Evolutionary conservation across 768 basidiomycete species (phyloP), one percentile per base, ranked within the genome.

Genomic region (Hypsizygus marmoreus): DNA sequence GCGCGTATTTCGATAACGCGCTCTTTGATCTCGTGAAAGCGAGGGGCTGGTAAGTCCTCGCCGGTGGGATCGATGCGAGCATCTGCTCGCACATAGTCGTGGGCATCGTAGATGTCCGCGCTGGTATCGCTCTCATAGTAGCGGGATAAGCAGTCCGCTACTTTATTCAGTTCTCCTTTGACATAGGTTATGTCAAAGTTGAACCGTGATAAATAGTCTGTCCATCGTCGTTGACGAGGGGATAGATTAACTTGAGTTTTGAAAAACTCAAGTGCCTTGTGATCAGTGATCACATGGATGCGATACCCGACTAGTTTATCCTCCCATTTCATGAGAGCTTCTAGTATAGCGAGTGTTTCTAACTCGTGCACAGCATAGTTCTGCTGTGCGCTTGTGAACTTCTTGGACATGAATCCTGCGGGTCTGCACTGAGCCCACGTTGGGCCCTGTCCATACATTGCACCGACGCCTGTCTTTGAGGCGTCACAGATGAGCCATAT

Each of bases 141-240:
- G 0, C 56, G 48, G 1, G 64, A 70, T 5, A 69, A 30, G 8
- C 49, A 57, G 43, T 69, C 65, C 0, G 60, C 64, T n/a, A 65
- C 62, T 23, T 52, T 57, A 24, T 67, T 68, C 0, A 29, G 17
- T 22, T 45, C 41, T 0, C 65, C 68, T 29, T 59, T 54, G 2
- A 65, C 57, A 44, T 65, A 64, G 2, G 26, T 38, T 1, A 65
- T 60, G 12, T 61, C 50, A 28, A 48, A 56, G 33, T 68, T 46
- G 40, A 69, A 69, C 1, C 49, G 11, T 0, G 49, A 51, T 11
- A 69, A 16, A 38, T 58, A 70, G 13, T 70, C 63, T 25, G 51
- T 51, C 66, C 68, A 71, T 4, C 61, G 39, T 4, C 43, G 28
- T 32, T 62, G 67, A 8, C 60, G 49, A 6, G 33, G 31, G 0